Percentiles rank a stretch among this genome's conserved stretches.
Evolutionary conservation across 129 eudicot species (phyloP).

Genomic region (Flaveria bidentis): DNA sequence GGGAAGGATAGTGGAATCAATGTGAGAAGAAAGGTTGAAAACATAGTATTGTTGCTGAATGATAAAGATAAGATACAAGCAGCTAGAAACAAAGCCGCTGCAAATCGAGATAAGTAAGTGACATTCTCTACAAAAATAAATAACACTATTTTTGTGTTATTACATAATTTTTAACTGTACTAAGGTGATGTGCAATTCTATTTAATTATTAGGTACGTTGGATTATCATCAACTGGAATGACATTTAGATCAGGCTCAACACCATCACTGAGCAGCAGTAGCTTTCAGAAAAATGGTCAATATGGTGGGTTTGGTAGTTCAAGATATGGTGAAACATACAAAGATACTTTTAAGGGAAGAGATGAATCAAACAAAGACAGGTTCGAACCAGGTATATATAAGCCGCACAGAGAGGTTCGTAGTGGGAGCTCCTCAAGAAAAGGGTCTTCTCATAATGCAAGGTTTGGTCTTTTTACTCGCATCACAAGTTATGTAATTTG

Average conservation of each 20-base stretch:
- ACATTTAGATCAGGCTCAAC: constrained; percentile 72
- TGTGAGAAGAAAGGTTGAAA: constrained; percentile 96
- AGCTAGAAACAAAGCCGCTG: constrained; percentile 86
- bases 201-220: constrained; percentile 63
- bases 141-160: constrained; percentile 1
- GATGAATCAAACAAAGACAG: constrained; percentile 67
- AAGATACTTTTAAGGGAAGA: constrained; percentile 55
- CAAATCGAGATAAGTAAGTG: constrained; percentile 88
- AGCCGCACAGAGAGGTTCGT: constrained; percentile 41
- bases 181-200: constrained; percentile 16
- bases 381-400: constrained; percentile 52
- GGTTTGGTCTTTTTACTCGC: constrained; percentile 46
- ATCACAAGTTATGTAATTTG: not conserved
- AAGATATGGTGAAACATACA: constrained; percentile 60
- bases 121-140: not conserved
- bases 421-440: constrained; percentile 46
- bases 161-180: constrained; percentile 1
- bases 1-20: constrained; percentile 95
- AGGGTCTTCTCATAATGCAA: constrained; percentile 54
- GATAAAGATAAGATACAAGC: constrained; percentile 88
- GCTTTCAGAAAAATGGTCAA: constrained; percentile 49
- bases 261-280: constrained; percentile 62
- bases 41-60: constrained; percentile 67
- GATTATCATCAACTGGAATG: constrained; percentile 90
- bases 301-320: constrained; percentile 81